Evolutionary conservation across 805 yeast genomes (phyloP).

Genomic region (Yueomyces sp.): DNA sequence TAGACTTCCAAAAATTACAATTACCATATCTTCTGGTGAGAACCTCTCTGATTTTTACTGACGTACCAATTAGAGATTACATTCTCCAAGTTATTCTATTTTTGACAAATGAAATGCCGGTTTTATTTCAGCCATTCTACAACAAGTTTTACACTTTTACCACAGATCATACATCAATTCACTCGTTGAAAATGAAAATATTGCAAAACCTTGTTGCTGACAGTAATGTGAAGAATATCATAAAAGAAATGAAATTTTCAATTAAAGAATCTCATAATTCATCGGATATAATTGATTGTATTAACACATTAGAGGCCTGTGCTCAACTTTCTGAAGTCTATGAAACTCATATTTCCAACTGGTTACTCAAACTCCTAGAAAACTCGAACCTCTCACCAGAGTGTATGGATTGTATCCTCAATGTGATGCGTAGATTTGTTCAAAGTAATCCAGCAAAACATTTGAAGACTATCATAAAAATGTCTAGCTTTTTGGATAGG

Average conservation of each 20-base stretch:
- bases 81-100: conserved; percentile 36
- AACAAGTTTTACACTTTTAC: conserved; percentile 45
- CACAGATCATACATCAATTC: conserved; percentile 31
- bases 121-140: conserved; percentile 25
- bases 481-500: conserved; percentile 26
- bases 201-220: conserved; percentile 45
- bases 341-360: conserved; percentile 41
- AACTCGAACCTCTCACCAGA: conserved; percentile 29
- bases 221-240: conserved; percentile 35
- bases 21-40: conserved; percentile 40
- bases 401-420: conserved; percentile 28
- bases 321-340: conserved; percentile 37
- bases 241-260: conserved; percentile 53
- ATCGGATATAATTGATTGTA: conserved; percentile 31
- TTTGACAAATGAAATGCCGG: conserved; percentile 22
- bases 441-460: conserved; percentile 47
- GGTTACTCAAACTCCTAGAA: conserved; percentile 47
- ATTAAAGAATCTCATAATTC: conserved; percentile 21
- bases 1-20: conserved; percentile 32
- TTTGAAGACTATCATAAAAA: conserved; percentile 38
- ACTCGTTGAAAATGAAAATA: conserved; percentile 46
- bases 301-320: conserved; percentile 50
- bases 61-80: conserved; percentile 22
- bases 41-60: conserved; percentile 23
- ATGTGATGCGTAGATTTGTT: conserved; percentile 59